Evolutionary conservation across 768 basidiomycete genomes (phyloP), one percentile per base, ranked within the genome.

Genomic region (Trametes maxima): DNA sequence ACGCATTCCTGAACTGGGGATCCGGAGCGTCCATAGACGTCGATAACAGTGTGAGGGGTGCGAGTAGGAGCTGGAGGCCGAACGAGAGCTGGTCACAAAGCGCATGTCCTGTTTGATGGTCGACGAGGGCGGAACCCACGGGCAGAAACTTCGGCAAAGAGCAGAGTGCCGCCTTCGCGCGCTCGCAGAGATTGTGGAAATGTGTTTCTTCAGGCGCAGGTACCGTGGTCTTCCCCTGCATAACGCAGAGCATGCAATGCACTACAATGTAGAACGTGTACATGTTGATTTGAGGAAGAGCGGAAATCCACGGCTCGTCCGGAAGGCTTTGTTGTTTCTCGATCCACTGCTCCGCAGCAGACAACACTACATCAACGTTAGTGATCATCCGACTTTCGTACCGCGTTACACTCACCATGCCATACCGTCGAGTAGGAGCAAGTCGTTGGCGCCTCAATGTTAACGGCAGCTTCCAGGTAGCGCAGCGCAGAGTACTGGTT

Each of bases 321-420:
- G 40, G n/a, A 13, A n/a, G 14, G 40, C 40, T 42, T 11, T 35
- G 25, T 25, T 21, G 54, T n/a, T 44, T 36, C n/a, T 45, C 43
- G 13, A 56, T 46, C 54, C 54, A 56, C 24, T 46, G 54, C 24
- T 56, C 54, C 28, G 45, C 33, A 5, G 35, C 54, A 22, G 54
- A 35, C 3, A 56, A 33, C 13, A 56, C 54, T 56, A 16, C 7
- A 16, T 22, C 24, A 13, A 16, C 13, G 17, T 17, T 10, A 21
- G 19, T n/a, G 46, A 47, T 21, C 16, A 21, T 5, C 36, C 12
- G 14, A 14, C 10, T 16, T 21, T 22, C 21, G n/a, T 10, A 47
- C 6, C 46, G 22, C 22, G 36, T 8, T 16, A 7, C 3, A 19
- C 33, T 24, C 45, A 47, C 44, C 54, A 17, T 24, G 11, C 13